These are phyloP conservation scores for Cutaneotrichosporon sp. DNA, from an alignment of 1,284 basidiomycete species.

Conservation along the genomic window DNA sequence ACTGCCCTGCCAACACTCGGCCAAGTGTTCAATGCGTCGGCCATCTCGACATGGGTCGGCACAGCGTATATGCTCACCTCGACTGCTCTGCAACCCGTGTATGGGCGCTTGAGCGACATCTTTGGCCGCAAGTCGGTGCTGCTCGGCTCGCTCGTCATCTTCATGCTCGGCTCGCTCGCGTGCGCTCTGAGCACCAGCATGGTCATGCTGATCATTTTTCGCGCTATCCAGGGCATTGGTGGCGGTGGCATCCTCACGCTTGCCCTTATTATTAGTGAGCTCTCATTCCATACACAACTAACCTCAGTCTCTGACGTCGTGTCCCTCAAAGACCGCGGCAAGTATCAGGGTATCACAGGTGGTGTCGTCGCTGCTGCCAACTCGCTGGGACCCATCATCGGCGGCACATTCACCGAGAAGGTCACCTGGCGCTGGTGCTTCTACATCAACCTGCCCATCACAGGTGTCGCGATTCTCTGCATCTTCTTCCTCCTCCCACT, in stretches of 20 bases:
- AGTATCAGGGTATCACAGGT: slow-evolving; percentile 49
- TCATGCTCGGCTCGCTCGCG: slow-evolving; percentile 56
- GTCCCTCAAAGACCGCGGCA: slow-evolving; percentile 47
- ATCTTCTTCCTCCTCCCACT: slow-evolving; percentile 64
- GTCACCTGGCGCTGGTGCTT: slow-evolving; percentile 43
- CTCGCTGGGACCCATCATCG: slow-evolving; percentile 47
- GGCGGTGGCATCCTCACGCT: slow-evolving; percentile 41
- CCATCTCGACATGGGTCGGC: slow-evolving; percentile 65
- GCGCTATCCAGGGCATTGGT: slow-evolving; percentile 45
- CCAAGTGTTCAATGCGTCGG: slow-evolving; percentile 63
- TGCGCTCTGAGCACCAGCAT: slow-evolving; percentile 63
- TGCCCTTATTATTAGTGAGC: slow-evolving; percentile 32
- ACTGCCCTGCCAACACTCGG: slow-evolving; percentile 68
- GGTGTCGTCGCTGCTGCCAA: slow-evolving; percentile 43
- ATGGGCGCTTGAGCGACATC: slow-evolving; percentile 70
- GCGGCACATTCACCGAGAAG: slow-evolving; percentile 43
- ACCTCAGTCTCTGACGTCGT: slow-evolving; percentile 36
- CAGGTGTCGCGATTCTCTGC: slow-evolving; percentile 58
- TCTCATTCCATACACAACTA: background rate
- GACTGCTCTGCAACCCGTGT: slow-evolving; percentile 58
- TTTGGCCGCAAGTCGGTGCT: slow-evolving; percentile 66
- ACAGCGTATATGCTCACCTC: slow-evolving; percentile 37
- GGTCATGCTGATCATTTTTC: slow-evolving; percentile 67
- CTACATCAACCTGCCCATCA: slow-evolving; percentile 65
- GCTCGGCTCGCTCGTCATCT: slow-evolving; percentile 58